Conservation (phyloP, 768 basidiomycete genomes). For the Daedaleopsis nitida region DNA sequence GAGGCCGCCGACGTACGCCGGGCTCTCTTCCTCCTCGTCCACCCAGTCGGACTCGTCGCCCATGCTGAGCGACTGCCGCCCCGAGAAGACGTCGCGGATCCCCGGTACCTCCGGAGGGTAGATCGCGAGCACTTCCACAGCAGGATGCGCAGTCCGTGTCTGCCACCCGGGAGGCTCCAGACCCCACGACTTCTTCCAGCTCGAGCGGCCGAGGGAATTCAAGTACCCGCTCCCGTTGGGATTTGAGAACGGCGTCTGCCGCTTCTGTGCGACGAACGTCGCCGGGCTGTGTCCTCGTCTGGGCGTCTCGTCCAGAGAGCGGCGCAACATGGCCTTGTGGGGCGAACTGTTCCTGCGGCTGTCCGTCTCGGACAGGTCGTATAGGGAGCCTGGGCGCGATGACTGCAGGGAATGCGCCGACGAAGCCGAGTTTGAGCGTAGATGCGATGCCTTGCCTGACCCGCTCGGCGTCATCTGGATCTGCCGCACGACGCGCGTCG, state of each 20-base stretch:
- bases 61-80: conserved; percentile 54
- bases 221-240: conserved; percentile 43
- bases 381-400: conserved; percentile 76
- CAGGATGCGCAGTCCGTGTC: conserved; percentile 59
- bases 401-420: conserved; percentile 77
- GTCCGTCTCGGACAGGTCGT: conserved; percentile 74
- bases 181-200: conserved; percentile 92
- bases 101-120: conserved; percentile 47
- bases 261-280: conserved; percentile 83
- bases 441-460: conserved; percentile 51
- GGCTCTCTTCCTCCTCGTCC: conserved; percentile 78
- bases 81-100: conserved; percentile 83
- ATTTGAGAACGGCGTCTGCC: conserved; percentile 69
- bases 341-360: conserved; percentile 66
- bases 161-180: conserved; percentile 87
- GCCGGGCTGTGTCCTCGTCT: conserved; percentile 43
- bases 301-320: conserved; percentile 51
- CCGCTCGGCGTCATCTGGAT: conserved; percentile 41
- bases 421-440: conserved; percentile 77
- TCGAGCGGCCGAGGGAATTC: conserved; percentile 59
- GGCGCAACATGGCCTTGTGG: conserved; percentile 51
- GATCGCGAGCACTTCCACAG: conserved; percentile 74
- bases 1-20: conserved; percentile 75
- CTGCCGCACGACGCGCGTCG: conserved; percentile 78
- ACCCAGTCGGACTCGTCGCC: conserved; percentile 90